Percentiles rank a stretch among this genome's conserved stretches.
phyloP scores from a whole-genome alignment of 345 rosid genomes.

The Jatropha curcas region DNA sequence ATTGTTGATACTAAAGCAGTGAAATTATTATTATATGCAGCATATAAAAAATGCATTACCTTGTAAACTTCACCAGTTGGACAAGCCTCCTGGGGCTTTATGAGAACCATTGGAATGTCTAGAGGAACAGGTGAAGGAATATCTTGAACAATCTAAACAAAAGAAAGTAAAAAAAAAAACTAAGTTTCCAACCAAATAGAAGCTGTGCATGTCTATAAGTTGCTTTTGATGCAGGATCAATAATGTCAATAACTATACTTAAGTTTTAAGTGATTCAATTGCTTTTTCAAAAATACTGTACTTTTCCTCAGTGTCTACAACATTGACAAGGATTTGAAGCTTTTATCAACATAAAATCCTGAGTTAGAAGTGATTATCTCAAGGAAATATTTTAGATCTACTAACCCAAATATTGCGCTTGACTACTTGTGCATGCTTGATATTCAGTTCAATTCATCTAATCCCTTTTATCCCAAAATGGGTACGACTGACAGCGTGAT shows the following conservation, averaged over 20 bases:
- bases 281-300: background rate
- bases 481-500: background rate
- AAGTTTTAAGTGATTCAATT: background rate
- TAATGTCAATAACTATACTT: background rate
- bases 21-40: background rate
- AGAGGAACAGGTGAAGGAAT: constrained; percentile 69
- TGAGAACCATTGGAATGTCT: constrained; percentile 78
- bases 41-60: constrained; percentile 39
- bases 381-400: background rate
- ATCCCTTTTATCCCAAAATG: background rate
- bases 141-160: constrained; percentile 73
- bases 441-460: background rate
- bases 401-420: background rate
- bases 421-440: background rate
- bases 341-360: background rate
- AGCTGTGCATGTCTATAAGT: background rate
- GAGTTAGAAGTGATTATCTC: background rate
- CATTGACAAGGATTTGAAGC: background rate
- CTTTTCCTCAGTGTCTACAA: background rate
- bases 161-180: constrained; percentile 18
- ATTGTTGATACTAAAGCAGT: constrained; percentile 9
- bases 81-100: constrained; percentile 89
- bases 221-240: background rate
- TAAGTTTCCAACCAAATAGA: constrained; percentile 1
- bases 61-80: constrained; percentile 94